Evolutionary conservation across 2,329 filamentous ascomycete genomes (phyloP), one percentile per base, ranked within the genome.

Genomic region (Monosporascus sp.): DNA sequence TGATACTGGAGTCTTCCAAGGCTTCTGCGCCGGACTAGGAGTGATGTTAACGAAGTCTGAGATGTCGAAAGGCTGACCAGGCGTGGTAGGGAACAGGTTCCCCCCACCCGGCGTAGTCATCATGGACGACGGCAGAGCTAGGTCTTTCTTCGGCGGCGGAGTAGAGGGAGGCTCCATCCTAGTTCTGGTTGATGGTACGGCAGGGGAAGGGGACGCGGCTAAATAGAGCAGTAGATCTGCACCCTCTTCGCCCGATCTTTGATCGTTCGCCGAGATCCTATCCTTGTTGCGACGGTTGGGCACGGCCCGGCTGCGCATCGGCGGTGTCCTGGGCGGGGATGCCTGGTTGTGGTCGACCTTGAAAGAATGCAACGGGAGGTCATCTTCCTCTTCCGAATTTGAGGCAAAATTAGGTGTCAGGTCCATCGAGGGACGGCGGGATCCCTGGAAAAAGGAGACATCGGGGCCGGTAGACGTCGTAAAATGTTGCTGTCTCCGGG

Each of bases 11-110:
- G 91, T 96, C 69, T 88, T 90, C 89, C 91, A 97, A 9, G 86
- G 81, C 61, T 85, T 90, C 74, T 97, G 94, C 25, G 90, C 94
- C 20, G 94, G 94, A 66, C 90, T 96, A 0, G 94, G 94, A 7
- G 94, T 96, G 69, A 97, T 93, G 72, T 97, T 97, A 67, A 97
- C 87, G 72, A 96, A 99, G 68, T 99, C 94, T 50, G 91, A 85
- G 73, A 97, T 96, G 74, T 97, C 95, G 71, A 97, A 95, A 48
- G 71, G 74, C 66, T 92, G 88, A 17, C 87, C 87, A 0, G 93
- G 93, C 1, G 93, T 97, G 58, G 83, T 85, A 50, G 88, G 83
- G 64, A 85, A 83, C 47, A 87, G 71, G 64, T 85, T 87, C 56
- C 82, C 81, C 41, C 86, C 87, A 50, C 86, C 85, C 2, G 89